A percentile compares a stretch with the other conserved stretches of the same genome.
Conservation (phyloP, 306 rosid genomes). For the Dalbergia cultrata region DNA sequence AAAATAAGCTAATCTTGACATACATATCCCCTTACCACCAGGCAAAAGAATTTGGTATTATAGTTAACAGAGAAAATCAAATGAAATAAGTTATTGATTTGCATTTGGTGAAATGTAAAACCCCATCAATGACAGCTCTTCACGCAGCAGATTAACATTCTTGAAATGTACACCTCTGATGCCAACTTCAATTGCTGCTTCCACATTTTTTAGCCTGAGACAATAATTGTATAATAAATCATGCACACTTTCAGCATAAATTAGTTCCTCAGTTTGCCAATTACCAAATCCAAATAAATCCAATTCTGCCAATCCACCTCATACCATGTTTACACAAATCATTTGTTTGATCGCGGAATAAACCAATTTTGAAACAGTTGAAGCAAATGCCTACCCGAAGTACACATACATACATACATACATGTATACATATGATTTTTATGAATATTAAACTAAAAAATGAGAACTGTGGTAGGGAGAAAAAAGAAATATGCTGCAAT, state of each 20-base stretch:
- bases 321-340: background rate
- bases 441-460: background rate
- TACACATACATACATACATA: too few relatives aligned
- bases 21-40: too few relatives aligned
- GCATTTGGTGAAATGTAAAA: slow-evolving; percentile 58
- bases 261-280: background rate
- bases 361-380: slow-evolving; percentile 19
- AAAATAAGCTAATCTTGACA: too few relatives aligned
- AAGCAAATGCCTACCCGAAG: slow-evolving; percentile 9
- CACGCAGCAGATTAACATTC: slow-evolving; percentile 60
- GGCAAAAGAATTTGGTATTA: slow-evolving; percentile 14
- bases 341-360: slow-evolving; percentile 26
- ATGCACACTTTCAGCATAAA: slow-evolving; percentile 1
- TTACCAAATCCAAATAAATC: slow-evolving; percentile 7
- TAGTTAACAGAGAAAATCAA: background rate
- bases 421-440: background rate
- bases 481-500: background rate
- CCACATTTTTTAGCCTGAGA: slow-evolving; percentile 72
- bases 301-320: slow-evolving; percentile 16
- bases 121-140: slow-evolving; percentile 68
- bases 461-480: background rate
- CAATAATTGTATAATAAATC: slow-evolving; percentile 3
- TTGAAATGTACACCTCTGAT: slow-evolving; percentile 77
- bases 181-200: slow-evolving; percentile 82
- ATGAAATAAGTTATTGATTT: slow-evolving; percentile 30